These are phyloP conservation scores for Chalaropsis ovoidea DNA, from an alignment of 2,329 filamentous ascomycete species.

Conservation along the genomic window DNA sequence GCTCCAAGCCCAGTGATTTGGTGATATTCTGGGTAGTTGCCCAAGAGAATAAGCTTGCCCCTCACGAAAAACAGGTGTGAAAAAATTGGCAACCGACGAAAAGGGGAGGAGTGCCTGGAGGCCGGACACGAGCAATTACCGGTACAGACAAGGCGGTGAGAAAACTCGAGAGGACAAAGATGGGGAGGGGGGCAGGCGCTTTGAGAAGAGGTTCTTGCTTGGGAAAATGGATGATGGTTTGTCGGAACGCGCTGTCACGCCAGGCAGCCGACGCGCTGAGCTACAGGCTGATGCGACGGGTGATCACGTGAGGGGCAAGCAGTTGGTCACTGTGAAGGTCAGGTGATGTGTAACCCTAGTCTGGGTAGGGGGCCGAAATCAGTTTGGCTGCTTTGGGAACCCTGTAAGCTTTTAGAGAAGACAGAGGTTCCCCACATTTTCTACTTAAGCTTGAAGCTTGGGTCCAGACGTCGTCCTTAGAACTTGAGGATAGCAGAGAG, in stretches of 20 bases:
- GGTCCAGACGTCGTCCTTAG: too few species aligned
- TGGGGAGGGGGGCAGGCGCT: background rate
- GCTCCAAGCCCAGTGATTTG: background rate
- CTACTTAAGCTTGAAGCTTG: too few species aligned
- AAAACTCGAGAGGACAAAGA: background rate
- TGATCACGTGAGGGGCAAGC: conserved; percentile 19
- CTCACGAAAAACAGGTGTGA: background rate
- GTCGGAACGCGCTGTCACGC: conserved; percentile 2
- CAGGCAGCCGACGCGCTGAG: conserved; percentile 20
- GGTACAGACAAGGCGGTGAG: background rate
- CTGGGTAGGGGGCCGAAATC: background rate
- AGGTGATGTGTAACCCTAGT: background rate
- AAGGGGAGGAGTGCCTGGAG: background rate
- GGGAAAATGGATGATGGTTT: background rate
- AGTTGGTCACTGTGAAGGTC: background rate
- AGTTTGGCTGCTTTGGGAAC: too few species aligned
- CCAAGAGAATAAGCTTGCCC: background rate
- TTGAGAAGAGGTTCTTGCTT: background rate
- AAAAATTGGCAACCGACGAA: background rate
- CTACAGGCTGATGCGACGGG: conserved; percentile 3
- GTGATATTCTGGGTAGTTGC: conserved; percentile 5
- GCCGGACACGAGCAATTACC: background rate
- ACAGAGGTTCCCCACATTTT: too few species aligned
- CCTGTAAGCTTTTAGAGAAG: too few species aligned
- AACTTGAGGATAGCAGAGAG: background rate